These are phyloP conservation scores for Hortaea werneckii DNA, from an alignment of 2,329 filamentous ascomycete species.

Conservation along the genomic window DNA sequence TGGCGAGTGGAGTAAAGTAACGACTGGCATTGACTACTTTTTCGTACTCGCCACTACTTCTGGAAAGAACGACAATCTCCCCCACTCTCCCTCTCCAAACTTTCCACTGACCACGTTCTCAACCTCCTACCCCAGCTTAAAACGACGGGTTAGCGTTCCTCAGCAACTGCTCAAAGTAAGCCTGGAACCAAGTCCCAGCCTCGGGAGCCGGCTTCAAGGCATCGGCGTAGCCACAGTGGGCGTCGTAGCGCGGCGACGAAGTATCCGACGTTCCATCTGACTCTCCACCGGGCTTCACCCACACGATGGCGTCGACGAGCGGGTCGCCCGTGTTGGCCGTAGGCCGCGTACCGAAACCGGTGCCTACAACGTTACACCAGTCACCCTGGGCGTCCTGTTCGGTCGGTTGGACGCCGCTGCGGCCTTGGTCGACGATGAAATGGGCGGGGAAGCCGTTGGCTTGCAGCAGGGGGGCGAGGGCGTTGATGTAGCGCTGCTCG, in stretches of 20 bases:
- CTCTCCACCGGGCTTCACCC: slow-evolving; percentile 58
- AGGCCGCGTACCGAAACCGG: slow-evolving; percentile 56
- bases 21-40: too few species aligned
- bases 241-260: slow-evolving; percentile 42
- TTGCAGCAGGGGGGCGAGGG: slow-evolving; percentile 39
- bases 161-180: too few species aligned
- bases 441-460: slow-evolving; percentile 41
- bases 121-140: too few species aligned
- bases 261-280: slow-evolving; percentile 37
- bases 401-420: slow-evolving; percentile 53
- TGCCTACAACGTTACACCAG: slow-evolving; percentile 57
- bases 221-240: slow-evolving; percentile 31
- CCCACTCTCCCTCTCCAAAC: too few species aligned
- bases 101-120: too few species aligned
- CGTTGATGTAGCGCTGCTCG: slow-evolving; percentile 43
- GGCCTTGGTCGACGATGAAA: slow-evolving; percentile 48
- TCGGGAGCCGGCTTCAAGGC: too few species aligned
- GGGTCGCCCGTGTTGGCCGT: slow-evolving; percentile 50
- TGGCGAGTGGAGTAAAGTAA: too few species aligned
- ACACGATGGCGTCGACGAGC: slow-evolving; percentile 56
- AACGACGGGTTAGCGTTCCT: too few species aligned
- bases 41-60: too few species aligned
- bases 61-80: too few species aligned
- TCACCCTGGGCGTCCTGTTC: slow-evolving; percentile 49
- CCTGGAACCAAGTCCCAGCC: too few species aligned